These are phyloP conservation scores for Trichoderma guizhouense DNA, from an alignment of 2,329 filamentous ascomycete genomes.

Conservation along the genomic window DNA sequence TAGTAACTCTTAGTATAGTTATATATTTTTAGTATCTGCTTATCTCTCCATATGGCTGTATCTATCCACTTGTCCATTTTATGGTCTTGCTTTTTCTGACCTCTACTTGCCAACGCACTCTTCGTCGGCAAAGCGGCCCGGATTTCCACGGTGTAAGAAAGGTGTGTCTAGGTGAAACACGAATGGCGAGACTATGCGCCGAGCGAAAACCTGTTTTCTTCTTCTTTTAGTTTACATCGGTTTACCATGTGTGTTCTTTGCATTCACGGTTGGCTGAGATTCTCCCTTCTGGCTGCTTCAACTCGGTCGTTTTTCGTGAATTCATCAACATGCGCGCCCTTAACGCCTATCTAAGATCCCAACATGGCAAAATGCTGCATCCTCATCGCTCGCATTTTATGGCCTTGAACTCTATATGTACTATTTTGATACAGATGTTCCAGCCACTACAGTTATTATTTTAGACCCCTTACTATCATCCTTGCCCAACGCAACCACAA, in stretches of 20 bases:
- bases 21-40: too few species aligned
- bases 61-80: too few species aligned
- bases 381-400: constrained; percentile 9
- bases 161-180: background rate
- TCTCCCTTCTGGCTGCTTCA: background rate
- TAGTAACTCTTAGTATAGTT: too few species aligned
- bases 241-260: background rate
- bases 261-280: background rate
- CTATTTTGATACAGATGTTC: constrained; percentile 2
- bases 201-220: background rate
- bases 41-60: too few species aligned
- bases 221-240: background rate
- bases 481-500: background rate
- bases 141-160: background rate
- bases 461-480: background rate
- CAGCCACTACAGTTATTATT: constrained; percentile 7
- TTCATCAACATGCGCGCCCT: constrained; percentile 12
- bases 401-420: constrained; percentile 8
- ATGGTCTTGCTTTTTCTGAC: too few species aligned
- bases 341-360: constrained; percentile 23
- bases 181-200: background rate
- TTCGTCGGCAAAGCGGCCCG: background rate
- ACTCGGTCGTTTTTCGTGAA: background rate
- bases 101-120: background rate
- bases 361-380: constrained; percentile 33